phyloP scores from a whole-genome alignment of 106 monocot species.

The Cymbidium sinense region DNA sequence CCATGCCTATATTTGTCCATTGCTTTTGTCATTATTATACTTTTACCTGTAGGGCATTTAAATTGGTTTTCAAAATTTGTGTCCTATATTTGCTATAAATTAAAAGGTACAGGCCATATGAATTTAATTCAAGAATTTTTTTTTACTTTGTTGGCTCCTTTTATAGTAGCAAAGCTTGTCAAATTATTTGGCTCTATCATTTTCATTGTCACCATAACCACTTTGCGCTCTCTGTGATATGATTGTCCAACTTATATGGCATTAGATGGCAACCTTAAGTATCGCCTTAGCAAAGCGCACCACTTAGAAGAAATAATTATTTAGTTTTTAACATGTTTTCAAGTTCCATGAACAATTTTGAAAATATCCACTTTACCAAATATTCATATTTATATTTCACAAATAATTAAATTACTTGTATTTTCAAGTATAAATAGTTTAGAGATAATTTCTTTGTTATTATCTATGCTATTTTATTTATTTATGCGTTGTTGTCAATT shows the following conservation, averaged over 20 bases:
- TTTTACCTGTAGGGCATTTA: background rate
- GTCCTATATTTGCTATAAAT: background rate
- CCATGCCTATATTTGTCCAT: background rate
- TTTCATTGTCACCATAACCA: background rate
- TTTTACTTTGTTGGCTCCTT: background rate
- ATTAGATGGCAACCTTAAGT: background rate
- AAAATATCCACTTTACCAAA: background rate
- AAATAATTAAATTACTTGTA: background rate
- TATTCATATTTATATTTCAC: background rate
- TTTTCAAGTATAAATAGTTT: background rate
- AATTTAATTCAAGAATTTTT: background rate
- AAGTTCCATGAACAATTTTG: background rate
- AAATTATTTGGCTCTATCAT: constrained; percentile 2
- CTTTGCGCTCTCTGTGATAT: background rate
- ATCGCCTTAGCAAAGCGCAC: background rate
- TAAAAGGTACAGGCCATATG: background rate
- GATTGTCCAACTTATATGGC: background rate
- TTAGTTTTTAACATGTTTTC: background rate
- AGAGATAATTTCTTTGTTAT: background rate
- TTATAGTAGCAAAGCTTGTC: background rate
- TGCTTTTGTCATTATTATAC: background rate
- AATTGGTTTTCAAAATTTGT: background rate
- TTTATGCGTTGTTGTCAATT: background rate
- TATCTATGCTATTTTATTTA: background rate
- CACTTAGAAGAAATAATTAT: background rate